Base-by-base conservation (phyloP, 345 rosid genomes). In the Hevea brasiliensis region DNA sequence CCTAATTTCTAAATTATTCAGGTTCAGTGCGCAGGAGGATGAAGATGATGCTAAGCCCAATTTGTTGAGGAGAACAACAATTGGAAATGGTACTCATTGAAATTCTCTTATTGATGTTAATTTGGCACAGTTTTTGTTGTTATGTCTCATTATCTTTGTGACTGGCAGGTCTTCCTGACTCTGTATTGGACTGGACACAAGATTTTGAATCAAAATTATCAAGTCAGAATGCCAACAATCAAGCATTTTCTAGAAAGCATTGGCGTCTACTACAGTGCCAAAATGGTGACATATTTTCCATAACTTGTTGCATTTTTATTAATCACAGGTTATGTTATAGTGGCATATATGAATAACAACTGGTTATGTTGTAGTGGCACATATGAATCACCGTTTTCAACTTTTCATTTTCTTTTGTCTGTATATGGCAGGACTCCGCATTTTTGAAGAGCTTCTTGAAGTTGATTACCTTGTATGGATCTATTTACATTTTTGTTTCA, bases 251-350 rank as follows among this genome's bases (percentile, higher is more conserved):
- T 3, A 85, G 94, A 74, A 96, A 93, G 85, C 94, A 91, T 77
- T 96, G 99, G 99, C 99, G 98, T 71, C 99, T 93, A 79, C 87
- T 96, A 61, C 99, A 96, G 80, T 96, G 97, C 85, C 98, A 91
- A 90, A 96, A 96, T 79, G 99, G 99, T 96, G 76, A 76, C 79
- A 71, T 20, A 62, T 42, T 58, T 71, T 72, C 45, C 64, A 3
- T 57, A 48, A 60, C 74, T 23, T 29, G n/a, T 40, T 40, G n/a
- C 21, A 58, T 8, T 47, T 67, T 54, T 50, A 1, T 0, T 50
- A 58, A 20, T 32, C 61, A 21, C 42, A 67, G 20, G n/a, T 13
- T 53, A 74, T 72, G 41, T 57, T 78, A 21, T 59, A 21, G 42
- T 37, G 71, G n/a, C n/a, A n/a, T n/a, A n/a, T n/a, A n/a, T 32